Percentiles rank a stretch among this genome's conserved stretches.
phyloP scores from a whole-genome alignment of 2,329 filamentous ascomycete genomes.

The Penicillium sp. region DNA sequence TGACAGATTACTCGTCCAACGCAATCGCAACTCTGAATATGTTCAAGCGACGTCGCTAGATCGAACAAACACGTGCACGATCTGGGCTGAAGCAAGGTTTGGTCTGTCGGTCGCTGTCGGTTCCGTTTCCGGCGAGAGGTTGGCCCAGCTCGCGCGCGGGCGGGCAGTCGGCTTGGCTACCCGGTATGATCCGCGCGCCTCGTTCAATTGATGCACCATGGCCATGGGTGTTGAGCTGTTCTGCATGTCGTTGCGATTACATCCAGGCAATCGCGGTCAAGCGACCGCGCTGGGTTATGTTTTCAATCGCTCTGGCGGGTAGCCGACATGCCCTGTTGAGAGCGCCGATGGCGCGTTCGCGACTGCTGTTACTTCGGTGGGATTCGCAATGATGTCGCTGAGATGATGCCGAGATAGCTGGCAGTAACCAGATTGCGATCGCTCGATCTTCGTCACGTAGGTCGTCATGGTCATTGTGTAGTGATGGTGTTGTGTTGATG shows the following conservation, averaged over 20 bases:
- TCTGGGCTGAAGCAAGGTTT: slow-evolving; percentile 11
- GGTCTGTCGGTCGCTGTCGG: slow-evolving; percentile 13
- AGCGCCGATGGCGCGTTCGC: neutral
- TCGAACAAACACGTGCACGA: neutral
- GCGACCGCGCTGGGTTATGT: neutral
- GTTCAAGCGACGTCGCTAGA: neutral
- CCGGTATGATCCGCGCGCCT: slow-evolving; percentile 10
- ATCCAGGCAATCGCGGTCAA: neutral
- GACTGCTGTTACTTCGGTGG: too few relatives aligned
- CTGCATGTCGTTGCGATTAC: neutral
- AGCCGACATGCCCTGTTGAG: neutral
- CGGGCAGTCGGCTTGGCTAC: slow-evolving; percentile 8
- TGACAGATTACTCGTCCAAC: neutral
- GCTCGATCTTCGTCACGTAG: neutral
- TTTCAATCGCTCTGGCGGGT: neutral
- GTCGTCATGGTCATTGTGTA: neutral
- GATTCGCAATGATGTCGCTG: neutral
- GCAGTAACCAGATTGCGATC: too few relatives aligned
- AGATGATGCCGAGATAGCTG: too few relatives aligned
- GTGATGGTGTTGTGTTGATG: neutral
- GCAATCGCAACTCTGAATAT: neutral
- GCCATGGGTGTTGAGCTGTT: neutral
- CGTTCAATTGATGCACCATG: neutral
- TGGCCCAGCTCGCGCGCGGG: slow-evolving; percentile 1
- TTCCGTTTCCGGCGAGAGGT: slow-evolving; percentile 13